Base-by-base conservation (phyloP, 495 filamentous ascomycete genomes). In the Penicillium pulvis region DNA sequence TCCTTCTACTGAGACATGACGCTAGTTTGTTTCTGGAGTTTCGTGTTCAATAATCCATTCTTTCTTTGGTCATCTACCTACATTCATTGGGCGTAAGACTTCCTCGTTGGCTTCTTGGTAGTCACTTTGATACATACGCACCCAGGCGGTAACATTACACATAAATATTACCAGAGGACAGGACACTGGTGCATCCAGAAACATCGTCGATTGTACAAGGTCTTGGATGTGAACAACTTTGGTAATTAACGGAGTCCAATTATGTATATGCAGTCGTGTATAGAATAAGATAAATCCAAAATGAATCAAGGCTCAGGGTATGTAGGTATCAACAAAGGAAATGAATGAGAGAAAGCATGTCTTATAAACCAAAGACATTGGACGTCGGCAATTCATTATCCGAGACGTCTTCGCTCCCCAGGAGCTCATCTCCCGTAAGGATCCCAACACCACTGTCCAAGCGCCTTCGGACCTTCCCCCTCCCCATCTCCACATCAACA, bases 361-460 rank as follows among this genome's bases (percentile, higher is more conserved):
- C 51, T 12, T 30, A n/a, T 31, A 49, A 50, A 52, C 14, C 51
- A 41, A 63, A 19, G n/a, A 61, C 19, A 61, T 65, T 56, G 0
- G 52, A 59, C 6, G 44, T 56, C 8, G 62, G 66, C n/a, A 71
- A 41, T 31, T 63, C 59, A 44, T 64, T 58, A 51, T 70, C 50
- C n/a, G 59, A 55, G 19, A 53, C 17, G 24, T 62, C 72, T 53
- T 74, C 79, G 42, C 81, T 78, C 20, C 62, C 67, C 49, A 70
- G 43, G 20, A 72, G 57, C n/a, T 71, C 65, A 35, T 86, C 86
- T 55, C 88, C 85, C 20, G 86, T 81, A 65, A 86, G 66, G 36
- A 90, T 79, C 12, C 79, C 87, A 66, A 89, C 65, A 3, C 83
- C 87, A 65, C 83, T 87, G 56, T 89, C 85, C 60, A 85, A 77